A percentile compares a stretch with the other conserved stretches of the same genome.
phyloP scores from a whole-genome alignment of 139 green algal species.

The Ostreobium quekettii region DNA sequence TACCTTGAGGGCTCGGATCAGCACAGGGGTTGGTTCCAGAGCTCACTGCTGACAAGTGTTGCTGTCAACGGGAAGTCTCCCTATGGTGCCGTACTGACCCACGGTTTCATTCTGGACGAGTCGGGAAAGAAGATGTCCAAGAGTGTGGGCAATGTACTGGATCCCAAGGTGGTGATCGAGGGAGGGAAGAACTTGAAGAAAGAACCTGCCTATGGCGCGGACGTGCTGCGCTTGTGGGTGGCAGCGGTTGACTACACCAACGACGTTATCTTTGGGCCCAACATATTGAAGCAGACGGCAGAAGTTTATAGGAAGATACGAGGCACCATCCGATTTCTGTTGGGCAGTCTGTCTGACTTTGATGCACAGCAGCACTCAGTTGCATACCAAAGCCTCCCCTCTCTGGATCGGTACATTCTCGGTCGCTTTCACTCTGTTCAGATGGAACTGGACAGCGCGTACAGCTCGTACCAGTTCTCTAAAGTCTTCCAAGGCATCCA shows the following conservation, averaged over 20 bases:
- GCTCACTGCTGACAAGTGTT: constrained; percentile 84
- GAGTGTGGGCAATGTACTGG: constrained; percentile 88
- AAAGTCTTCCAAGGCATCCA: constrained; percentile 64
- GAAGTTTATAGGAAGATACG: constrained; percentile 91
- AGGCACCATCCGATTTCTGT: constrained; percentile 76
- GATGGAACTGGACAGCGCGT: constrained; percentile 37
- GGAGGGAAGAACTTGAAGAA: constrained; percentile 86
- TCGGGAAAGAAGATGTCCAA: constrained; percentile 91
- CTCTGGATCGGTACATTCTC: constrained; percentile 57
- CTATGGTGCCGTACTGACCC: constrained; percentile 82
- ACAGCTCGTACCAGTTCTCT: constrained; percentile 54
- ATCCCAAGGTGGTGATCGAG: constrained; percentile 80
- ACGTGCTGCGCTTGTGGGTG: constrained; percentile 96
- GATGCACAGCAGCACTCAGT: constrained; percentile 46
- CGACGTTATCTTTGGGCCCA: constrained; percentile 79
- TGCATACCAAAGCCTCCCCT: constrained; percentile 46
- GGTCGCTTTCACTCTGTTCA: constrained; percentile 25
- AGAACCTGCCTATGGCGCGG: constrained; percentile 81
- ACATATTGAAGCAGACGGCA: constrained; percentile 78
- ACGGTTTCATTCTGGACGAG: constrained; percentile 93
- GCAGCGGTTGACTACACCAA: constrained; percentile 85
- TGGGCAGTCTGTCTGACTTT: constrained; percentile 89
- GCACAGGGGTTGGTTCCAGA: constrained; percentile 98
- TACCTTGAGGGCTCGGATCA: constrained; percentile 98
- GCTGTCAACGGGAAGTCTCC: constrained; percentile 67